Base-by-base conservation (phyloP, 768 basidiomycete species). In the Exidia glandulosa region DNA sequence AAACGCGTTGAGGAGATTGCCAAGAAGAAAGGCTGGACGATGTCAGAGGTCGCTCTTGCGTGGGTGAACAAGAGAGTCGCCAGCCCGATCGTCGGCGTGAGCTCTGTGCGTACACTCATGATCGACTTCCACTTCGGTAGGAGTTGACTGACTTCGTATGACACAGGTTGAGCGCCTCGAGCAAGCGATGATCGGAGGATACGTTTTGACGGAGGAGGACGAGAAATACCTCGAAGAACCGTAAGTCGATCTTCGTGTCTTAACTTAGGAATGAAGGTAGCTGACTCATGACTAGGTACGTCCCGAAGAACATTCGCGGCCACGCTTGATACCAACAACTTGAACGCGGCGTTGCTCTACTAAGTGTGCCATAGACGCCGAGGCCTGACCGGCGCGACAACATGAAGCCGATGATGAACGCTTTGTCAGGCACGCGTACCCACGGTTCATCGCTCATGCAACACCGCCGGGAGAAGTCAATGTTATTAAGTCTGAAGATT, bases 21-120 rank as follows among this genome's bases (percentile, higher is more conserved):
- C 2, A 69, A 71, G 59, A 74, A 75, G 64, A 71, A 71, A 48
- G 71, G 67, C 0, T 65, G 73, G 58, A 69, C 69, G 57, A 81
- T 79, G 79, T 69, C 71, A 7, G 77, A 79, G 61, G 70, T 79
- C 32, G 77, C 78, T 12, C 61, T 80, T 2, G 74, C 75, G 3
- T 79, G 79, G 78, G 60, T 70, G 0, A 47, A 69, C 2, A 52
- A 66, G 31, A 80, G 80, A 64, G 72, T 77, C 3, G 65, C 72
- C 2, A 76, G 74, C 23, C 79, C 79, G 0, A 80, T 80, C 60
- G 71, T 78, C 9, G 77, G 78, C 2, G 64, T 68, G 29, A 78
- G 63, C 63, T 71, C 70, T 12, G 61, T 75, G 29, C 47, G 64
- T 61, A 16, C 52, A 7, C 10, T 47, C 3, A 9, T n/a, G n/a